Evolutionary conservation across 768 basidiomycete species (phyloP).

Genomic region (Leccinum subtestaceum): DNA sequence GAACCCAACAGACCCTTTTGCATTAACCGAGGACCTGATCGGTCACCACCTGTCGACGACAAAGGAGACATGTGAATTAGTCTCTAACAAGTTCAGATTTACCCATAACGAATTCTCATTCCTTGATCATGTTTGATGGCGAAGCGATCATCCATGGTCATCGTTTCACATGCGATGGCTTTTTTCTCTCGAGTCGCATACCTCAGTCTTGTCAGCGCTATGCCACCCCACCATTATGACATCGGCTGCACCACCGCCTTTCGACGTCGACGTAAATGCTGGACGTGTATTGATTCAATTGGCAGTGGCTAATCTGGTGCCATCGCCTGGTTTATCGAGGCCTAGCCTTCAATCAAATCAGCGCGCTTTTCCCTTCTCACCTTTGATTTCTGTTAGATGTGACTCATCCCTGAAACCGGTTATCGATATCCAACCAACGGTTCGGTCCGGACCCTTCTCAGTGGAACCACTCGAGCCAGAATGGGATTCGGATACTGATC

Average conservation of each 20-base stretch:
- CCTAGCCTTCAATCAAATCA: not conserved
- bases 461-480: too few species aligned
- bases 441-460: too few species aligned
- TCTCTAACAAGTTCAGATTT: not conserved
- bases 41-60: not conserved
- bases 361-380: not conserved
- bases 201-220: not conserved
- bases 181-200: not conserved
- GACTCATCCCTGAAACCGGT: not conserved
- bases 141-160: constrained; percentile 13
- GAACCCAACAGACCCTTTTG: not conserved
- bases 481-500: too few species aligned
- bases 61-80: not conserved
- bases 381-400: not conserved
- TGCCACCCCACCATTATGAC: not conserved
- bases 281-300: not conserved
- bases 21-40: not conserved
- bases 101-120: not conserved
- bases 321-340: constrained; percentile 14
- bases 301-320: constrained; percentile 7
- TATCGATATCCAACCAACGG: too few species aligned
- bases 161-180: not conserved
- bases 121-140: constrained; percentile 16
- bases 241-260: not conserved
- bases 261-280: not conserved